These are phyloP conservation scores for Fraxinus nigra DNA, from an alignment of 305 asterid genomes.

Conservation along the genomic window DNA sequence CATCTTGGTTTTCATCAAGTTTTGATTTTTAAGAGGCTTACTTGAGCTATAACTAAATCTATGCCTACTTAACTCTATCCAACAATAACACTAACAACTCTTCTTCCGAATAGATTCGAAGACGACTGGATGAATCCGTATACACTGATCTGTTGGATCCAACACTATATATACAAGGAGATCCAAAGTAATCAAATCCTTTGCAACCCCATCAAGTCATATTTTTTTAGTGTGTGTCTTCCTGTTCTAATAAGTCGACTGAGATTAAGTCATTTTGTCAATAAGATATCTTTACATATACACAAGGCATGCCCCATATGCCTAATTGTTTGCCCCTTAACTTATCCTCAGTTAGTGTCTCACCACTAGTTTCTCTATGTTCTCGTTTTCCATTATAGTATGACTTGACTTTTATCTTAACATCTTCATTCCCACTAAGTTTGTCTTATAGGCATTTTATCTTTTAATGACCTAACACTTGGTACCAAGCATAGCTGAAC, in stretches of 20 bases:
- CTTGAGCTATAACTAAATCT: not conserved
- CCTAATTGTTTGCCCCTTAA: not conserved
- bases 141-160: not conserved
- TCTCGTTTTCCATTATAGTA: not conserved
- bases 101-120: not conserved
- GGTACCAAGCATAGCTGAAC: not conserved
- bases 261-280: not conserved
- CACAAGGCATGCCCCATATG: not conserved
- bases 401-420: not conserved
- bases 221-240: not conserved
- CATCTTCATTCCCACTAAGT: not conserved
- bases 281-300: not conserved
- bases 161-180: not conserved
- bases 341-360: not conserved
- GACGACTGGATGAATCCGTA: not conserved
- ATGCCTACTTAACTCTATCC: not conserved
- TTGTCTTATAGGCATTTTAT: not conserved
- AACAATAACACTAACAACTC: not conserved
- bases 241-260: not conserved
- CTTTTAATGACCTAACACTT: not conserved
- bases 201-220: not conserved
- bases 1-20: not conserved
- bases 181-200: not conserved
- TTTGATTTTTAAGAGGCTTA: not conserved
- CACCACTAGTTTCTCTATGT: not conserved